Base-by-base conservation (phyloP, 441 rosid species). In the Dalechampia spathulata region DNA sequence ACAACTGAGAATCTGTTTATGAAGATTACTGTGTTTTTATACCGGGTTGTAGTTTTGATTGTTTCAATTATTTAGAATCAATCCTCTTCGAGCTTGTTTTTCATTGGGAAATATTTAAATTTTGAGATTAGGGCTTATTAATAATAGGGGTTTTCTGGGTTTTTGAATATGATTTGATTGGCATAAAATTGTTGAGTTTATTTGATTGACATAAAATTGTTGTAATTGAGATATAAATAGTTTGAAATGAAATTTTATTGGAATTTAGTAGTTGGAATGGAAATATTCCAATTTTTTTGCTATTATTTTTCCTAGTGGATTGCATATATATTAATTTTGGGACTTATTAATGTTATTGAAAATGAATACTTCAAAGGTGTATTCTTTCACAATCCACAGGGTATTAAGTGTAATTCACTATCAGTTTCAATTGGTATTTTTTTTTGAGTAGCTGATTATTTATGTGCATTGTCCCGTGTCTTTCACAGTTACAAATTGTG, bases 91-190 rank as follows among this genome's bases (percentile, higher is more conserved):
- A 60, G 66, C 50, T 28, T 13, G 16, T 19, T 39, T 43, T 50
- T 12, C 34, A n/a, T 14, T 1, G 13, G 16, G 11, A 41, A 30
- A 4, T n/a, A n/a, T n/a, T 20, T 49, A 28, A 12, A 37, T 34
- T 48, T 25, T 25, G 23, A 17, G 28, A 27, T 47, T 44, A 49
- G 58, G 74, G 67, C 65, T 76, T 58, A 36, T 65, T 63, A 46
- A 2, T 52, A 21, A 30, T 59, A 3, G 62, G 25, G 34, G 52
- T 39, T 21, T 53, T 46, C 13, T 30, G 62, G 25, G 34, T 56
- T 39, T 21, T 53, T 46, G n/a, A 43, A 22, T 52, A 26, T 15
- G 49, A 25, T 23, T 63, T 62, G 56, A 25, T 39, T 43, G 13
- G 26, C 0, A 26, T 6, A 42, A 37, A 55, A 26, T 46, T 30